Conservation (phyloP, 2,329 filamentous ascomycete genomes). For the Cladosporium phlei region DNA sequence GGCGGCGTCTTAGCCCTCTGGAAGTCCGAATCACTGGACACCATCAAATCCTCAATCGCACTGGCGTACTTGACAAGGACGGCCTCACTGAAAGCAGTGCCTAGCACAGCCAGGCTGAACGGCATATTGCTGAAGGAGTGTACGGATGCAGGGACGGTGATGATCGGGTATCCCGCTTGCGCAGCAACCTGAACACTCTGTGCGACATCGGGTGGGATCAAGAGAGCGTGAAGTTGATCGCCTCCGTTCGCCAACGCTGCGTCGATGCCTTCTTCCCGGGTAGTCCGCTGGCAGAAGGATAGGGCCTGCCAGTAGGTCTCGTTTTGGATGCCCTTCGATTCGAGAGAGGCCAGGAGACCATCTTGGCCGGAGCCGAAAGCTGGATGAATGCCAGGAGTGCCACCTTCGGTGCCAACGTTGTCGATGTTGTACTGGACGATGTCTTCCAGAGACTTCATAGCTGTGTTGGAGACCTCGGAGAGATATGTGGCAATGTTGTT, state of each 20-base stretch:
- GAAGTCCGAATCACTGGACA: conserved; percentile 14
- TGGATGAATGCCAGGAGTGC: conserved; percentile 52
- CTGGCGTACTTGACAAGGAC: conserved; percentile 36
- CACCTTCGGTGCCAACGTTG: conserved; percentile 64
- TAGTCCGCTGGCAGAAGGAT: conserved; percentile 53
- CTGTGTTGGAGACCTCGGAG: conserved; percentile 57
- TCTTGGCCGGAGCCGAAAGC: conserved; percentile 69
- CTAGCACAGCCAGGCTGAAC: conserved; percentile 39
- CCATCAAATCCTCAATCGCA: conserved; percentile 40
- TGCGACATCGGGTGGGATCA: conserved; percentile 65
- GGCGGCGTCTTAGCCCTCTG: conserved; percentile 33
- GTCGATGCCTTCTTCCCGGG: conserved; percentile 64
- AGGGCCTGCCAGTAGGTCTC: conserved; percentile 65
- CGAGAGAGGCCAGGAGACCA: conserved; percentile 60
- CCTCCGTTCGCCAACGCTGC: conserved; percentile 51
- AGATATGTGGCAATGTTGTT: conserved; percentile 63
- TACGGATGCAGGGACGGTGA: conserved; percentile 63
- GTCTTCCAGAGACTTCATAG: conserved; percentile 57
- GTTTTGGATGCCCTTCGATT: conserved; percentile 56
- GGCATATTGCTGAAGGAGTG: conserved; percentile 43
- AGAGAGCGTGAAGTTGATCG: conserved; percentile 53
- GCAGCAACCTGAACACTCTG: conserved; percentile 67
- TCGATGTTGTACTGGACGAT: conserved; percentile 57
- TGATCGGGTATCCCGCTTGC: conserved; percentile 69
- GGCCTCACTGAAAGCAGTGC: conserved; percentile 32